Percentiles rank a stretch among this genome's conserved stretches.
phyloP scores from a whole-genome alignment of 106 monocot genomes.

The Platanthera zijinensis region DNA sequence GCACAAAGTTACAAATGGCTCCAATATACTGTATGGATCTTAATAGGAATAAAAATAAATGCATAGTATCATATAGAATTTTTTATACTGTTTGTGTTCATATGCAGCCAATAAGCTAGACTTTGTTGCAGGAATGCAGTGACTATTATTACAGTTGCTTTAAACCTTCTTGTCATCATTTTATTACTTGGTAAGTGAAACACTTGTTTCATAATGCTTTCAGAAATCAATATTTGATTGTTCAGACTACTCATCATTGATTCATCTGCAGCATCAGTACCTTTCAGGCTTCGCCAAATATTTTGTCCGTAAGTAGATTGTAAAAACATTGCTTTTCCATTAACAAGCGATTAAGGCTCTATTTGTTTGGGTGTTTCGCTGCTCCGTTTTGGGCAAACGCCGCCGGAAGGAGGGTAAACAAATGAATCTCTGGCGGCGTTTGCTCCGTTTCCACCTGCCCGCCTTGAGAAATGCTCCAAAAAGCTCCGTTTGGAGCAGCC shows the following conservation, averaged over 20 bases:
- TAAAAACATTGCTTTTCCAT: no score
- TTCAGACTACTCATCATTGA: background rate
- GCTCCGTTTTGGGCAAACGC: no score
- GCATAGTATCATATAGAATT: background rate
- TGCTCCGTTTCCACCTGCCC: no score
- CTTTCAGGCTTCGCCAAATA: slow-evolving; percentile 20
- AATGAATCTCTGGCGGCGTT: no score
- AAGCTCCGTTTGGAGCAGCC: no score
- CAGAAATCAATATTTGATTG: background rate
- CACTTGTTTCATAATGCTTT: background rate
- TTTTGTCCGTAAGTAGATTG: slow-evolving; percentile 30
- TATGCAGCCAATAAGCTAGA: background rate
- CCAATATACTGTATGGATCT: slow-evolving; percentile 62
- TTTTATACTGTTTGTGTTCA: background rate
- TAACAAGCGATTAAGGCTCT: no score
- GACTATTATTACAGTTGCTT: slow-evolving; percentile 27
- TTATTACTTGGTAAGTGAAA: slow-evolving; percentile 39
- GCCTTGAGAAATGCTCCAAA: no score
- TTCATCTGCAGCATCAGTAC: slow-evolving; percentile 26
- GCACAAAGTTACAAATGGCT: slow-evolving; percentile 39
- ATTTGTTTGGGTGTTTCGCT: no score
- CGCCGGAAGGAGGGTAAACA: no score
- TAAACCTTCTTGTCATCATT: slow-evolving; percentile 34
- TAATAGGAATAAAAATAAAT: background rate
- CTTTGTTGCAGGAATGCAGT: slow-evolving; percentile 41